Evolutionary conservation across 1,284 basidiomycete genomes (phyloP), one percentile per base, ranked within the genome.

Genomic region (Leucoagaricus sp.): DNA sequence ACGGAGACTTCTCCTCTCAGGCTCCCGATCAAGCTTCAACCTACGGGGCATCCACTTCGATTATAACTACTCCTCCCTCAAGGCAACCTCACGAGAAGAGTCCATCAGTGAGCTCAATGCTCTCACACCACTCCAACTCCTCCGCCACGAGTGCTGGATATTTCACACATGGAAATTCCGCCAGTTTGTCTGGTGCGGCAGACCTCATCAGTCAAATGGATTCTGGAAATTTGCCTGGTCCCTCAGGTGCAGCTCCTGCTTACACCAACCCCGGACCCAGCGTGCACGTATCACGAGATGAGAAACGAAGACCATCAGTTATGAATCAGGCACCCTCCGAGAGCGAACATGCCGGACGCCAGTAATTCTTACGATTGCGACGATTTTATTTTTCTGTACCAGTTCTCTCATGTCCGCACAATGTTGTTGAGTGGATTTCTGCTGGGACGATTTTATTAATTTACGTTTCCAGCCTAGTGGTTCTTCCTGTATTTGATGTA

Each of bases 21-120:
- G 49, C 42, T 28, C 55, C 49, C 25, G 55, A 57, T 52, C 42
- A 46, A n/a, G 21, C 36, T n/a, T 57, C 55, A 12, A 47, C 44
- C 4, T 28, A 38, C 12, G 55, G 42, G 4, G 45, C 41, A 6
- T 28, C 55, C 17, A 21, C 40, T 15, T 57, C 55, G 49, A 51
- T 57, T 28, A n/a, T 51, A n/a, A 57, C 55, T 2, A 57, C 55
- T 31, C 49, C 55, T 38, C 31, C 10, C 13, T 13, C 19, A 19
- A 40, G 33, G 25, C 49, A 8, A n/a, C 49, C 23, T 13, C 55
- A 57, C 36, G 55, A 57, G 26, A 51, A 50, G 44, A 44, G 26
- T 26, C 29, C 29, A 3, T 56, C 54, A 3, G 28, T 34, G 48
- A 19, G 40, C 17, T 49, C 55, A 2, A 44, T 49, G 21, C 26